A percentile compares a stretch with the other conserved stretches of the same genome.
These are phyloP conservation scores for Balamuthia mandrillaris DNA, from an alignment of 208 protist genomes.

Conservation along the genomic window DNA sequence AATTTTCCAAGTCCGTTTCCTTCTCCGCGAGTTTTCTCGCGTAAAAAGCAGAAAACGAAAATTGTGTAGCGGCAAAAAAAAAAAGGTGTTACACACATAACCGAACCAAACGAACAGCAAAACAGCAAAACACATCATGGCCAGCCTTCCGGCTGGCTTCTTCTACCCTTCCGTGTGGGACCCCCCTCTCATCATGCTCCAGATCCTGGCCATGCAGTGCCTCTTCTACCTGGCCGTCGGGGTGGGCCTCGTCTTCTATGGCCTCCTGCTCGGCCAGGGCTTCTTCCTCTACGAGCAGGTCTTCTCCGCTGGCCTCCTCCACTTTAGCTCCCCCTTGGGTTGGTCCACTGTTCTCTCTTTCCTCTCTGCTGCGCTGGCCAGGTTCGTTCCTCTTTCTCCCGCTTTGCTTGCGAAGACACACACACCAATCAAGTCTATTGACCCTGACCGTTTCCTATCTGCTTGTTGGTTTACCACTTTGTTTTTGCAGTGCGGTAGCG, in stretches of 20 bases:
- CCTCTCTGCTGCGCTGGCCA: not conserved
- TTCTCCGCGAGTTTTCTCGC: too few relatives aligned
- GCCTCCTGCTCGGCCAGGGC: not conserved
- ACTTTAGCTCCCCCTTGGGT: not conserved
- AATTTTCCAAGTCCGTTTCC: too few relatives aligned
- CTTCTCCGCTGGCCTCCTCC: not conserved
- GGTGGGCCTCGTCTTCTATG: constrained; percentile 7
- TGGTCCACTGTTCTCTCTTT: not conserved
- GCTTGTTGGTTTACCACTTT: not conserved
- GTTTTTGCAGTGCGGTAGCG: not conserved
- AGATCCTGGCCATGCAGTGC: constrained; percentile 24
- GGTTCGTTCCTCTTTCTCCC: too few relatives aligned
- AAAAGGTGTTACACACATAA: too few relatives aligned
- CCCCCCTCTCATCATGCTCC: constrained; percentile 20
- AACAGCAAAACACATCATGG: too few relatives aligned
- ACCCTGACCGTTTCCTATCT: too few relatives aligned
- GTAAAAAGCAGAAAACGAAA: too few relatives aligned
- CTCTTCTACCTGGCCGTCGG: not conserved
- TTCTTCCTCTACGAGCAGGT: constrained; percentile 28
- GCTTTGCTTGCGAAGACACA: too few relatives aligned
- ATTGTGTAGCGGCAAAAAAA: too few relatives aligned
- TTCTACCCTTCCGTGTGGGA: constrained; percentile 10
- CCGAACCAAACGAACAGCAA: too few relatives aligned
- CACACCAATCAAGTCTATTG: too few relatives aligned
- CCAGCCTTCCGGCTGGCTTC: too few relatives aligned